Evolutionary conservation across 2,329 filamentous ascomycete species (phyloP).

Genomic region (Aschersonia sp.): DNA sequence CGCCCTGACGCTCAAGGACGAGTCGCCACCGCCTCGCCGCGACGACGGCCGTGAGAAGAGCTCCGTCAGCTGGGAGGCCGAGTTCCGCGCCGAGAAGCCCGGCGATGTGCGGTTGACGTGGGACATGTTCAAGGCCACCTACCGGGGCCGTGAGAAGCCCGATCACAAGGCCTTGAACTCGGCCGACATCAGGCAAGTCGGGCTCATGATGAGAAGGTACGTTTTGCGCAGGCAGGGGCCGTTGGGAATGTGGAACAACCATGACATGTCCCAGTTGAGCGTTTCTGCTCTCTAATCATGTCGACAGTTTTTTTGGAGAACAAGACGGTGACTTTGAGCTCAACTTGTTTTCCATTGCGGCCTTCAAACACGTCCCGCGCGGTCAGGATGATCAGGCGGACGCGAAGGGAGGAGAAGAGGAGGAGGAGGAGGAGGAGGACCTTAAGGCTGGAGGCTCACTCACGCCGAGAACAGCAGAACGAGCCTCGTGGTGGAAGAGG

Average conservation of each 20-base stretch:
- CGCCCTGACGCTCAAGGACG: conserved; percentile 63
- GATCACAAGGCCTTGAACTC: conserved; percentile 46
- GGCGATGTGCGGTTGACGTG: conserved; percentile 43
- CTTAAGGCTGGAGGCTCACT: background rate
- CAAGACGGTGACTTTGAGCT: conserved; percentile 53
- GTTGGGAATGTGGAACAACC: no score
- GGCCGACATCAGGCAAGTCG: conserved; percentile 48
- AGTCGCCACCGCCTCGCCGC: conserved; percentile 34
- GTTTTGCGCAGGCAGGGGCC: conserved; percentile 6
- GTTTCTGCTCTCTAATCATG: background rate
- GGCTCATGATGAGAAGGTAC: conserved; percentile 72
- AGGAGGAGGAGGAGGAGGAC: conserved; percentile 3
- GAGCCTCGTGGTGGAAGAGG: conserved; percentile 10
- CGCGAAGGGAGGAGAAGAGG: background rate
- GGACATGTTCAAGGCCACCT: conserved; percentile 54
- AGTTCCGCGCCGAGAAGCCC: conserved; percentile 33
- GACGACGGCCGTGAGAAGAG: conserved; percentile 57
- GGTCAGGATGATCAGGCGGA: background rate
- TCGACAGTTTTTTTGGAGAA: conserved; percentile 54
- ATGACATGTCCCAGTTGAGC: no score
- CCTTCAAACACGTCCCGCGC: conserved; percentile 8
- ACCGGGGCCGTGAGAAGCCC: conserved; percentile 50
- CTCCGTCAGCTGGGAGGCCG: conserved; percentile 59
- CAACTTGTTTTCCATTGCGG: conserved; percentile 15
- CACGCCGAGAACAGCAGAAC: conserved; percentile 1